These are phyloP conservation scores for Globisporangium alternatum DNA, from an alignment of 352 stramenopile species.

Conservation along the genomic window DNA sequence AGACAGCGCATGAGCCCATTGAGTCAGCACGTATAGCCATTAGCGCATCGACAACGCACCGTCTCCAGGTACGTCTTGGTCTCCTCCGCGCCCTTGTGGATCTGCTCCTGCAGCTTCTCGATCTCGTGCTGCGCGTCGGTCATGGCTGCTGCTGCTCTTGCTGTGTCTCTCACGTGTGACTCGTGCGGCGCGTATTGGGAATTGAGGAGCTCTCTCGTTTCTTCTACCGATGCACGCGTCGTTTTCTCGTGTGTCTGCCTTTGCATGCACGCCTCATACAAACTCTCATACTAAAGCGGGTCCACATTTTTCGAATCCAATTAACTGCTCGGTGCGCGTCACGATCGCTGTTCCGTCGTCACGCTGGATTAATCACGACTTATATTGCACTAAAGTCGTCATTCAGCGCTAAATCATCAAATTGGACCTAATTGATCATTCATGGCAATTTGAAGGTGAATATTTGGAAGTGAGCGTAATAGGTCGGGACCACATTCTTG, in stretches of 20 bases:
- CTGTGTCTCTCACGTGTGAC: background rate
- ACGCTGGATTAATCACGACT: no score
- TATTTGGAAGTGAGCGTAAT: no score
- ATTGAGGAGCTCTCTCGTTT: conserved; percentile 9
- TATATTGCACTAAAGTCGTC: no score
- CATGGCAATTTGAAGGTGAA: no score
- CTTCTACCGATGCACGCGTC: no score
- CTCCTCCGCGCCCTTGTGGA: conserved; percentile 50
- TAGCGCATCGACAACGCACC: conserved; percentile 23
- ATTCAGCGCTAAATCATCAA: no score
- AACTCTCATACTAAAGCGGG: background rate
- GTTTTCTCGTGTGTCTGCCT: no score
- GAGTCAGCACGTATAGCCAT: no score
- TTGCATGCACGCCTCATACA: background rate
- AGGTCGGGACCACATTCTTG: no score
- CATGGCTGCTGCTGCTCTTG: conserved; percentile 4
- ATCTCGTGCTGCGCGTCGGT: conserved; percentile 10
- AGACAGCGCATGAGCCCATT: background rate
- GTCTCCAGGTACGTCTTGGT: conserved; percentile 70
- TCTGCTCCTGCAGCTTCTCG: conserved; percentile 12
- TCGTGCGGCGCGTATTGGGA: conserved; percentile 2
- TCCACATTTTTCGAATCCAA: background rate
- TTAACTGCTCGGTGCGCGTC: background rate
- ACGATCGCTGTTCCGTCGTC: no score
- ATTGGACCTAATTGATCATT: no score